Conservation (phyloP, 768 basidiomycete species). For the Leccinum variicolor region DNA sequence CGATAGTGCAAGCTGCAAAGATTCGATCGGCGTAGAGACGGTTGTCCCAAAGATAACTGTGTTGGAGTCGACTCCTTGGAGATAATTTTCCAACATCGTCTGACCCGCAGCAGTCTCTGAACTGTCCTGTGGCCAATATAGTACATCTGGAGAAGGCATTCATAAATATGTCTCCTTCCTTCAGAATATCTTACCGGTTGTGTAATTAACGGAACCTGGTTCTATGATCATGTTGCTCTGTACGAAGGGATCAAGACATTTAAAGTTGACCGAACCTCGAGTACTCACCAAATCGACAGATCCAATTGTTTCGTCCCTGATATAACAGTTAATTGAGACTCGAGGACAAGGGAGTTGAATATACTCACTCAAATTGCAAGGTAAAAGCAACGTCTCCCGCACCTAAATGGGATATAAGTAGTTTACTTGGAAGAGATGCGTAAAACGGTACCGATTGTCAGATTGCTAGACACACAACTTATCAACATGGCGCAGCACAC, state of each 20-base stretch:
- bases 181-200: slow-evolving; percentile 40
- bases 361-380: slow-evolving; percentile 51
- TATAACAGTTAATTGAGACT: neutral
- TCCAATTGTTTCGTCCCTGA: slow-evolving; percentile 52
- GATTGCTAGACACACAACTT: slow-evolving; percentile 24
- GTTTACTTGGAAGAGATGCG: neutral
- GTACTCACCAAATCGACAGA: slow-evolving; percentile 50
- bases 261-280: neutral
- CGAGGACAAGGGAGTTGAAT: neutral
- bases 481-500: slow-evolving; percentile 1
- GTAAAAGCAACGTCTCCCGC: slow-evolving; percentile 63
- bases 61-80: slow-evolving; percentile 58
- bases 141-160: slow-evolving; percentile 41
- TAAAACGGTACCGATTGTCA: slow-evolving; percentile 33
- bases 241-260: slow-evolving; percentile 3
- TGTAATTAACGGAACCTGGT: slow-evolving; percentile 55
- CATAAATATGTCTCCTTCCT: neutral
- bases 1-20: slow-evolving; percentile 58
- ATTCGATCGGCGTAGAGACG: slow-evolving; percentile 55
- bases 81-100: slow-evolving; percentile 58
- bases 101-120: slow-evolving; percentile 50
- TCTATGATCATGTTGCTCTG: slow-evolving; percentile 54
- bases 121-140: slow-evolving; percentile 55
- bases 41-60: slow-evolving; percentile 55
- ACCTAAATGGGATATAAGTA: slow-evolving; percentile 44